Evolutionary conservation across 1,139 yeast genomes (phyloP), one percentile per base, ranked within the genome.

Genomic region (Entelexis sorbosivorans): DNA sequence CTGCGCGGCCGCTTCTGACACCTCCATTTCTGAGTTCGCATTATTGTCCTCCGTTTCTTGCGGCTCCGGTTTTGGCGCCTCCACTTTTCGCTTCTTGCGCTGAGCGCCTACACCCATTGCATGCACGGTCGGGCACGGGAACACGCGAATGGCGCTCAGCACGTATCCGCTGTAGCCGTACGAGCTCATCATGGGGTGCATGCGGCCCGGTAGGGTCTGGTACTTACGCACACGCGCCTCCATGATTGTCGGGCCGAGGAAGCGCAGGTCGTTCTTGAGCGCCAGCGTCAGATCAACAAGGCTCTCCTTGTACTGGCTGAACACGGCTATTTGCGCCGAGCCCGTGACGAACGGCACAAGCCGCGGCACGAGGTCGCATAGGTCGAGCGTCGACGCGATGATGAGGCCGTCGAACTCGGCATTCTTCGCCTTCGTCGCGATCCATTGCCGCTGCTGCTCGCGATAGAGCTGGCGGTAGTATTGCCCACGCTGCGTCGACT

Each of bases 101-200:
- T 50, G 47, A 11, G 46, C 39, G 13, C 34, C 50, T 1, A 31
- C 29, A 19, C 58, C 58, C 26, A 63, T 66, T 0, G 75, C 75
- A 44, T 70, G 70, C 17, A 70, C 73, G n/a, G 63, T 72, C 36
- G 76, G 81, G 44, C 76, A 73, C 0, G 96, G 96, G 49, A 81
- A 70, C 0, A 91, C 97, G 49, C 84, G 73, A 14, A 86, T 78
- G 7, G 93, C 95, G 73, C 81, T 77, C 58, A 89, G 70, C 1
- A 91, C 66, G 64, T 80, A 91, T 0, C 99, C 99, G 48, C 97
- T 97, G 52, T 82, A 91, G 3, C 95, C 89, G 63, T 87, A 76
- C 75, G 83, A 81, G 0, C 96, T 85, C 99, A 91, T 93, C 55
- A 81, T 67, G 0, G 99, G 99, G 66, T 93, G 98, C 65, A 91